Evolutionary conservation across 108 stramenopile species (phyloP).

Genomic region (Fragilariopsis cylindrus): DNA sequence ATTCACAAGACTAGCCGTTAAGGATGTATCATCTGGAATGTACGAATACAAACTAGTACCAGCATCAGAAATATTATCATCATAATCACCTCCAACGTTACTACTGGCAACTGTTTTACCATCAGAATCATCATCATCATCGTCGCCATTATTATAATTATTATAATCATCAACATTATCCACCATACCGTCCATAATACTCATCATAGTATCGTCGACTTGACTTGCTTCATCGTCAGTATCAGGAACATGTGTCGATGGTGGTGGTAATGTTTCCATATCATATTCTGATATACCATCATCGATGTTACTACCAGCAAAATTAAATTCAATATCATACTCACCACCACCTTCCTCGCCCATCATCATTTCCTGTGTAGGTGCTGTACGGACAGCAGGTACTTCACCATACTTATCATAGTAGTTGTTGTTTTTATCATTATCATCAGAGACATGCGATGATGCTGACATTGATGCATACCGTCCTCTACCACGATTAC

Average conservation of each 20-base stretch:
- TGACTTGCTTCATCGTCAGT: conserved; percentile 9
- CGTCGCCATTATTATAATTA: background rate
- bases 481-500: background rate
- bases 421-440: background rate
- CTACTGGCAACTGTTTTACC: background rate
- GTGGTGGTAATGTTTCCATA: conserved; percentile 17
- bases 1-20: conserved; percentile 1
- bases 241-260: background rate
- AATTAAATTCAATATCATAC: background rate
- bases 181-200: background rate
- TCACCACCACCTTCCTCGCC: background rate
- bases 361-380: background rate
- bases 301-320: conserved; percentile 11
- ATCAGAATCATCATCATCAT: background rate
- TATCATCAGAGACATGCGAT: background rate
- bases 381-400: conserved; percentile 11
- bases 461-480: background rate
- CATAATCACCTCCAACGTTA: background rate
- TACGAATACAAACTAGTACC: conserved; percentile 9
- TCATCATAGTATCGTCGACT: background rate
- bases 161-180: background rate
- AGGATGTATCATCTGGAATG: conserved; percentile 15
- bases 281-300: conserved; percentile 21
- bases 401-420: background rate
- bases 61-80: conserved; percentile 5